Evolutionary conservation across 140 eudicot species (phyloP).

Genomic region (Ambrosia hybrid): DNA sequence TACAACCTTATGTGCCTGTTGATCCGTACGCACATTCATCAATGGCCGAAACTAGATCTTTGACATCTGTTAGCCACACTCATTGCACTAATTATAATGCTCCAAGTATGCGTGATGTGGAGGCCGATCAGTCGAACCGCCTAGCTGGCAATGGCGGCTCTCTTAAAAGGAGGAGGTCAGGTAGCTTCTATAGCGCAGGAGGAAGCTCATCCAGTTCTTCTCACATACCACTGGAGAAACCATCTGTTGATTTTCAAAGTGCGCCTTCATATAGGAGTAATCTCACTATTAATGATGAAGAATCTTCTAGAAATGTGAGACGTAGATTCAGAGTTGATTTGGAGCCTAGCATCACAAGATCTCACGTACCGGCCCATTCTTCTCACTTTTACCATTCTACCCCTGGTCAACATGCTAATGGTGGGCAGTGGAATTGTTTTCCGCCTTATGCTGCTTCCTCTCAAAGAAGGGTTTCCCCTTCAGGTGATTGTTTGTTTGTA

Average conservation of each 20-base stretch:
- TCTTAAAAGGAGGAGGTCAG: slow-evolving; percentile 47
- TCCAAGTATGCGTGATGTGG: slow-evolving; percentile 29
- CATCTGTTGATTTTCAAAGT: slow-evolving; percentile 36
- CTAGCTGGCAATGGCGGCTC: slow-evolving; percentile 27
- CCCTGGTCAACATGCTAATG: slow-evolving; percentile 30
- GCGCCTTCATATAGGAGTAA: slow-evolving; percentile 36
- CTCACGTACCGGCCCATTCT: slow-evolving; percentile 38
- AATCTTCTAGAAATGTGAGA: slow-evolving; percentile 48
- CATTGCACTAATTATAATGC: slow-evolving; percentile 32
- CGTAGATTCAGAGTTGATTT: slow-evolving; percentile 47
- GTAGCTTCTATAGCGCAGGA: slow-evolving; percentile 41
- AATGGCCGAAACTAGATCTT: slow-evolving; percentile 34
- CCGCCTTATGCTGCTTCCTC: slow-evolving; percentile 38
- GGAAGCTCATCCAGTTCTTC: slow-evolving; percentile 58
- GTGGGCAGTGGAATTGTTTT: slow-evolving; percentile 38
- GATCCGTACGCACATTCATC: slow-evolving; percentile 32
- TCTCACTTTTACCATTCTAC: slow-evolving; percentile 39
- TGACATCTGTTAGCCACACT: slow-evolving; percentile 26
- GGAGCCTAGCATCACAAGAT: slow-evolving; percentile 39
- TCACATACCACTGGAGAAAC: slow-evolving; percentile 38
- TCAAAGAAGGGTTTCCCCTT: slow-evolving; percentile 39
- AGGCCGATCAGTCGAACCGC: slow-evolving; percentile 26
- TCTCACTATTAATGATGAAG: slow-evolving; percentile 41
- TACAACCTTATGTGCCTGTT: slow-evolving; percentile 32
- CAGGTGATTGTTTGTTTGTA: slow-evolving; percentile 25